Evolutionary conservation across 129 eudicot genomes (phyloP).

Genomic region (Flaveria brownii): DNA sequence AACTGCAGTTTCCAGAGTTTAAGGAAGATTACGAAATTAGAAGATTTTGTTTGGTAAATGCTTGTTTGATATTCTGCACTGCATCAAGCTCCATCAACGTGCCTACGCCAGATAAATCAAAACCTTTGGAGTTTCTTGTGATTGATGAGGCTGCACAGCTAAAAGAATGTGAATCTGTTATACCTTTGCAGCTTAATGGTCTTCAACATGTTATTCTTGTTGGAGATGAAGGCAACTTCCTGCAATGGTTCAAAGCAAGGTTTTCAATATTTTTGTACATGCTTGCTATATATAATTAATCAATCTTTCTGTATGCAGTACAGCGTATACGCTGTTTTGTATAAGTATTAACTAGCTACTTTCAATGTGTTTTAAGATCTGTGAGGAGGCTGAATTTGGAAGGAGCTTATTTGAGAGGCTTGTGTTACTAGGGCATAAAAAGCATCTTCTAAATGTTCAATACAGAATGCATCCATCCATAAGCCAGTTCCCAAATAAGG

Average conservation of each 20-base stretch:
- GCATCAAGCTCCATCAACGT: constrained; percentile 61
- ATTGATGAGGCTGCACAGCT: constrained; percentile 90
- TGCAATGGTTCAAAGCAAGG: constrained; percentile 86
- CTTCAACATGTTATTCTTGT: constrained; percentile 63
- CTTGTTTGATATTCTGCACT: constrained; percentile 64
- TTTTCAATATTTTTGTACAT: constrained; percentile 16
- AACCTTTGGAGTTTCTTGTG: constrained; percentile 46
- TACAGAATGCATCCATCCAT: constrained; percentile 87
- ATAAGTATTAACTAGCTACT: background rate
- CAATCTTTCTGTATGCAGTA: no score
- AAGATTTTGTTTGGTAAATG: constrained; percentile 53
- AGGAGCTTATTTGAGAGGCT: constrained; percentile 87
- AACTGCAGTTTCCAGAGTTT: constrained; percentile 34
- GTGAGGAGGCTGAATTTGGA: constrained; percentile 59
- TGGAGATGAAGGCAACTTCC: constrained; percentile 84
- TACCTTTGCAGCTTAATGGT: constrained; percentile 62
- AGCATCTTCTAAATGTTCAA: constrained; percentile 69
- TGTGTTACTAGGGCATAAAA: constrained; percentile 44
- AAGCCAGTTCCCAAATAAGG: constrained; percentile 68
- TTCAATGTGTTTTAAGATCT: constrained; percentile 36
- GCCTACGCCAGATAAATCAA: constrained; percentile 15
- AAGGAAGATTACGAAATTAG: constrained; percentile 17
- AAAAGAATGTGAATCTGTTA: constrained; percentile 78
- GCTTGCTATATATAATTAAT: background rate
- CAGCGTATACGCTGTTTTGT: no score